Evolutionary conservation across 202 grass and related monocot species (phyloP).

Genomic region (Panicum hallii): DNA sequence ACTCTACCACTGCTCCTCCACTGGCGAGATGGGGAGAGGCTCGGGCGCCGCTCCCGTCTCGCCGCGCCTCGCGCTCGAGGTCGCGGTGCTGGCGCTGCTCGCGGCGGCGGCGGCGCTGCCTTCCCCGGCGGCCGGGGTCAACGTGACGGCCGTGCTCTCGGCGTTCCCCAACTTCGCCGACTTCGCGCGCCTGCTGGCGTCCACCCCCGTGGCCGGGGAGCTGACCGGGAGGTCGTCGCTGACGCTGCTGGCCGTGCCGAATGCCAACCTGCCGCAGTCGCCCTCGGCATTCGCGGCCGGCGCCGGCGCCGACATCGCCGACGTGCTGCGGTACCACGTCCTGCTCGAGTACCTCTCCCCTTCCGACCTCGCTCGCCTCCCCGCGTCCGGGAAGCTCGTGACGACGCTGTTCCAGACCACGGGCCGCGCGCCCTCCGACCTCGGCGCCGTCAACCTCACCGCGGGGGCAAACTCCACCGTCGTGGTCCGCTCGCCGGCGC

Average conservation of each 20-base stretch:
- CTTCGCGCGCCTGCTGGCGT: conserved; percentile 72
- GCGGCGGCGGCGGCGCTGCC: conserved; percentile 37
- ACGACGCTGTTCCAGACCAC: conserved; percentile 97
- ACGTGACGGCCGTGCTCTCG: conserved; percentile 77
- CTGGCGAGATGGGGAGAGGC: conserved; percentile 53
- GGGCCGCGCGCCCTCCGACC: conserved; percentile 72
- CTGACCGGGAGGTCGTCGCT: conserved; percentile 77
- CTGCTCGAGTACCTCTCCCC: conserved; percentile 94
- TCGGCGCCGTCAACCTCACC: conserved; percentile 92
- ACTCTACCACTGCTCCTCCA: conserved; percentile 17
- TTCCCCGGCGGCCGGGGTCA: conserved; percentile 45
- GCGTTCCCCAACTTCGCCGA: conserved; percentile 67
- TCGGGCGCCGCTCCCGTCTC: conserved; percentile 38
- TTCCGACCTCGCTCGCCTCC: conserved; percentile 63
- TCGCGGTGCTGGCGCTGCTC: conserved; percentile 38
- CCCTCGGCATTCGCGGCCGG: conserved; percentile 64
- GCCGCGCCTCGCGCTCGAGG: conserved; percentile 44
- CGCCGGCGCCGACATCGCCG: conserved; percentile 79
- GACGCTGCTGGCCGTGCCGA: conserved; percentile 88
- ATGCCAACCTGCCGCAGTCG: conserved; percentile 69
- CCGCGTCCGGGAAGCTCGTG: conserved; percentile 69
- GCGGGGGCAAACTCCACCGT: conserved; percentile 33
- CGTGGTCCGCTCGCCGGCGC: conserved; percentile 69
- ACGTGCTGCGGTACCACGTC: conserved; percentile 95
- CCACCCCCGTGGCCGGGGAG: conserved; percentile 68